Base-by-base conservation (phyloP, 805 yeast species). In the Pichia insulana region DNA sequence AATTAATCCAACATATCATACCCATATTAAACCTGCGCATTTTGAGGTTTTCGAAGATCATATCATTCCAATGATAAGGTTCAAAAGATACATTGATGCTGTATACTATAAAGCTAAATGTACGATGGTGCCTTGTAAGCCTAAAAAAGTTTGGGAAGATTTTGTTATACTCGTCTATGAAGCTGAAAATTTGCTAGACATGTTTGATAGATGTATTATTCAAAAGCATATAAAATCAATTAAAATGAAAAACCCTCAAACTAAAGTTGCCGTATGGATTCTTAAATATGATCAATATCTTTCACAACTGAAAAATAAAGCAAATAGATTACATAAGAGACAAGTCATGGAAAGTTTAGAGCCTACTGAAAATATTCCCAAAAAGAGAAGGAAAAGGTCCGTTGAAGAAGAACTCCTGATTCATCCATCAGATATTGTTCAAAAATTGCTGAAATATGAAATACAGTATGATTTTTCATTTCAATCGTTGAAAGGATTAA, bases 41-140 rank as follows among this genome's bases (percentile, higher is more conserved):
- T 40, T 52, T 7, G 43, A 48, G 59, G 40, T 37, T 3, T 22
- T 40, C 10, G 45, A 50, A 46, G 19, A 43, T 48, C 34, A 54
- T 19, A 56, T 58, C 13, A 42, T 64, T 2, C 82, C 82, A 0
- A 41, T 70, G 3, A 67, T 80, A 2, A 57, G 61, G 37, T 80
- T 83, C 74, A 63, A 68, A 38, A 60, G 89, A 34, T 61, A 61
- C 15, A 65, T 71, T 5, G 64, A 59, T 17, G 71, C 83, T 0
- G 54, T 53, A 1, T 82, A 78, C 56, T 73, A 76, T 50, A 48
- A 61, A 9, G 54, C 54, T 2, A 63, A 64, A 22, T 83, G 78
- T 45, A 51, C 71, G 0, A 82, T 78, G 49, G 66, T 74, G 9
- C 89, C 89, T 0, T 63, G 73, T 37, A 62, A 42, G 2, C 58